Conservation (phyloP, 257 asterid genomes). For the Hygrophila difformis region DNA sequence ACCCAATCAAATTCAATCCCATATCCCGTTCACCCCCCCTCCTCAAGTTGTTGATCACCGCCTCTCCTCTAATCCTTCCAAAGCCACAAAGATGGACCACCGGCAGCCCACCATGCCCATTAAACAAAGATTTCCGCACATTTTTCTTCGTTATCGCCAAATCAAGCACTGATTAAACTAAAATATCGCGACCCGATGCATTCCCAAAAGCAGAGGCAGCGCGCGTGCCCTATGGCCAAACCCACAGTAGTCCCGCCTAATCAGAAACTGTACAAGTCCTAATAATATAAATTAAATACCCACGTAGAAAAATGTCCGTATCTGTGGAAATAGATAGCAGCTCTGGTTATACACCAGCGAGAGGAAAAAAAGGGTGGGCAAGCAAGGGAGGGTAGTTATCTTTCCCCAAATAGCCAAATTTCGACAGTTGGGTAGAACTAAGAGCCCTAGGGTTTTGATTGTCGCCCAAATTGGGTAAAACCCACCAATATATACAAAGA, state of each 20-base stretch:
- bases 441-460: background rate
- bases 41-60: slow-evolving; percentile 32
- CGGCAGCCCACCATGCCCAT: slow-evolving; percentile 21
- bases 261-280: too few relatives aligned
- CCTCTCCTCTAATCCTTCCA: slow-evolving; percentile 29
- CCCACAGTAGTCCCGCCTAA: background rate
- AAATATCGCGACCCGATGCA: slow-evolving; percentile 9
- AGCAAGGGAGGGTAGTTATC: slow-evolving; percentile 11
- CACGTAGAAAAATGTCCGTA: background rate
- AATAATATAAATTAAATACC: too few relatives aligned
- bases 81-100: slow-evolving; percentile 46
- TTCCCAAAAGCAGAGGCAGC: slow-evolving; percentile 10
- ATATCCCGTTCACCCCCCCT: slow-evolving; percentile 14
- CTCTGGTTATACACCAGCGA: background rate
- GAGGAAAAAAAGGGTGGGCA: background rate
- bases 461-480: background rate
- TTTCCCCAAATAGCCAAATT: slow-evolving; percentile 29
- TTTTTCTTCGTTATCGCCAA: too few relatives aligned
- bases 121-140: slow-evolving; percentile 9
- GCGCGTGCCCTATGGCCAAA: background rate
- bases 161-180: background rate
- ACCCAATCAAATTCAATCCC: slow-evolving; percentile 19
- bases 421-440: slow-evolving; percentile 18
- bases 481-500: background rate
- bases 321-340: slow-evolving; percentile 2